These are phyloP conservation scores for Pulveroboletus sp. DNA, from an alignment of 768 basidiomycete species.

Conservation along the genomic window DNA sequence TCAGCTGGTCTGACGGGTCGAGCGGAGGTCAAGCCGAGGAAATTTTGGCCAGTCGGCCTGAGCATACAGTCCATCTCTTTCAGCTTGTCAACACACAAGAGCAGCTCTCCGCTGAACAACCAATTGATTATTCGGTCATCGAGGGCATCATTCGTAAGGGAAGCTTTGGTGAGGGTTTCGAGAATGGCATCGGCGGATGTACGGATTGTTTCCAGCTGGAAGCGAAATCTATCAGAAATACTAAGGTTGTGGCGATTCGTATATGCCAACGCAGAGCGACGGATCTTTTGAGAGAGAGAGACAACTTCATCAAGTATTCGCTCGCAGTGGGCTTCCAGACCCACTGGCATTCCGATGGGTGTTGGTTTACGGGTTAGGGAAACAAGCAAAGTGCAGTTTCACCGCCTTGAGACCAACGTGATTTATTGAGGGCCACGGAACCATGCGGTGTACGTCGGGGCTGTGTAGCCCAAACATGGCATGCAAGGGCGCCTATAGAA, in stretches of 20 bases:
- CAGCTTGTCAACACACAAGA: background rate
- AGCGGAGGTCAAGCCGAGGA: background rate
- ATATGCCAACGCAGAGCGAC: background rate
- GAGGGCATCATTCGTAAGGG: background rate
- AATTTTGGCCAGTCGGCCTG: background rate
- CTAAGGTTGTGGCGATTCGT: background rate
- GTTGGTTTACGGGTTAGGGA: no score
- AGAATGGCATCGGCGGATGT: background rate
- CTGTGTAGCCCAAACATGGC: no score
- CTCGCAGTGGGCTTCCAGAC: no score
- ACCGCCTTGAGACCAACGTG: no score
- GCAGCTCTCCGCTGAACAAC: background rate
- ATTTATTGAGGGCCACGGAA: no score
- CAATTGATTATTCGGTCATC: background rate
- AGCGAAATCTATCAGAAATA: background rate
- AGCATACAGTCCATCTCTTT: background rate
- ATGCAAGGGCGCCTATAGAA: no score
- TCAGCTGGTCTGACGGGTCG: background rate
- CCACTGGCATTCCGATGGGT: no score
- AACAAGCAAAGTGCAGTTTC: no score
- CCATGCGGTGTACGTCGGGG: no score
- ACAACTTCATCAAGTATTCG: background rate
- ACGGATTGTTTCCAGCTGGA: background rate
- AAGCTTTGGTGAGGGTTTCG: background rate
- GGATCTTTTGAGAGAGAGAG: background rate